A percentile compares a stretch with the other conserved stretches of the same genome.
These are phyloP conservation scores for Hypoxylon sp. DNA, from an alignment of 2,329 filamentous ascomycete species.

Conservation along the genomic window DNA sequence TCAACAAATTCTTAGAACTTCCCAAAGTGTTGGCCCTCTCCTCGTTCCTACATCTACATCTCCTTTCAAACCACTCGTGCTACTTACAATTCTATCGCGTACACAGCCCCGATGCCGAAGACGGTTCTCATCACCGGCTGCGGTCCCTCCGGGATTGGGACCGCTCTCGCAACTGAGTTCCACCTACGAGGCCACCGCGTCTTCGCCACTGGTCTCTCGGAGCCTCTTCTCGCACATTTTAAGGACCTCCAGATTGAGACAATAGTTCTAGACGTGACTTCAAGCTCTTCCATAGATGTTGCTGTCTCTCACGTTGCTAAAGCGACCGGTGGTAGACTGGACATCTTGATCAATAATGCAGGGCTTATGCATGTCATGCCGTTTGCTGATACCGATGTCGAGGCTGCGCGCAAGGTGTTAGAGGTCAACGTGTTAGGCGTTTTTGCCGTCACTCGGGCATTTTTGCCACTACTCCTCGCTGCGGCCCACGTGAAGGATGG, in stretches of 20 bases:
- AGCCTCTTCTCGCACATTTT: constrained; percentile 30
- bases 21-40: too few relatives aligned
- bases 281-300: constrained; percentile 27
- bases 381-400: constrained; percentile 32
- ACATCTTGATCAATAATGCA: constrained; percentile 43
- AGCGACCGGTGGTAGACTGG: constrained; percentile 35
- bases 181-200: constrained; percentile 44
- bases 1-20: too few relatives aligned
- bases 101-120: too few relatives aligned
- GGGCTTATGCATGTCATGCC: constrained; percentile 35
- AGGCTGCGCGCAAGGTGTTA: constrained; percentile 28
- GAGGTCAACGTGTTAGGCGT: constrained; percentile 39
- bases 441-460: constrained; percentile 32
- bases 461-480: constrained; percentile 30
- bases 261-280: constrained; percentile 41
- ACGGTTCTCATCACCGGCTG: constrained; percentile 44
- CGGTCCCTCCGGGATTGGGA: constrained; percentile 39
- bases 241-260: constrained; percentile 37
- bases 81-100: too few relatives aligned
- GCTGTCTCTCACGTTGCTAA: constrained; percentile 26
- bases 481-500: neutral
- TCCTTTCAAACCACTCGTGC: too few relatives aligned
- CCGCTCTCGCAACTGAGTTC: constrained; percentile 42
- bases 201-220: constrained; percentile 42
- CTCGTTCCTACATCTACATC: too few relatives aligned